Percentiles rank a stretch among this genome's conserved stretches.
phyloP scores from a whole-genome alignment of 1,284 basidiomycete species.

The Ustilago xerochloae region DNA sequence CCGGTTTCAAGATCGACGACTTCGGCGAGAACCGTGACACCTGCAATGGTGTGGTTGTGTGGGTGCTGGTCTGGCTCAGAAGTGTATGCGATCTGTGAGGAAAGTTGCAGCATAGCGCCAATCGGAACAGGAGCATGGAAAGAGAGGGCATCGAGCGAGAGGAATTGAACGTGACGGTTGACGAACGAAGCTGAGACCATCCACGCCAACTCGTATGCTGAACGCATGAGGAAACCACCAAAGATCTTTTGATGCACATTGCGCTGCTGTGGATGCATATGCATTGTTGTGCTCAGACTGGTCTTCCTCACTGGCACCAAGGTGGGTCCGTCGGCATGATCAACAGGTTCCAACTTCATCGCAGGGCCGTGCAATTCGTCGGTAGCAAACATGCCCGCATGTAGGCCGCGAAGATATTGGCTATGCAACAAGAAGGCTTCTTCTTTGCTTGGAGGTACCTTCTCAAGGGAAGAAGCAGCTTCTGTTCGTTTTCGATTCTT shows the following conservation, averaged over 20 bases:
- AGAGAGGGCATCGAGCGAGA: slow-evolving; percentile 65
- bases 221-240: slow-evolving; percentile 60
- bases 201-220: slow-evolving; percentile 68
- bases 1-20: slow-evolving; percentile 56
- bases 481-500: slow-evolving; percentile 62
- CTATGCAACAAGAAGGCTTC: slow-evolving; percentile 67
- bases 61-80: slow-evolving; percentile 20
- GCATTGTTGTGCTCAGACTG: slow-evolving; percentile 50
- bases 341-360: slow-evolving; percentile 7
- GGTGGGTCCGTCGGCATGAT: slow-evolving; percentile 20
- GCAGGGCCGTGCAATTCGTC: slow-evolving; percentile 32
- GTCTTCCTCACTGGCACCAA: slow-evolving; percentile 60
- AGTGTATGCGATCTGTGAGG: slow-evolving; percentile 59
- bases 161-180: slow-evolving; percentile 65
- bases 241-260: slow-evolving; percentile 61
- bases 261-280: slow-evolving; percentile 66
- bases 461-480: slow-evolving; percentile 55
- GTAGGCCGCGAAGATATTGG: slow-evolving; percentile 56
- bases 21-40: slow-evolving; percentile 57
- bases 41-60: slow-evolving; percentile 32
- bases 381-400: slow-evolving; percentile 43
- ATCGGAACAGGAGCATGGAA: slow-evolving; percentile 64
- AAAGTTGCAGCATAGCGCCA: slow-evolving; percentile 57
- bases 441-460: slow-evolving; percentile 66
- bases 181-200: slow-evolving; percentile 64